Evolutionary conservation across 345 rosid species (phyloP).

Genomic region (Punica granatum): DNA sequence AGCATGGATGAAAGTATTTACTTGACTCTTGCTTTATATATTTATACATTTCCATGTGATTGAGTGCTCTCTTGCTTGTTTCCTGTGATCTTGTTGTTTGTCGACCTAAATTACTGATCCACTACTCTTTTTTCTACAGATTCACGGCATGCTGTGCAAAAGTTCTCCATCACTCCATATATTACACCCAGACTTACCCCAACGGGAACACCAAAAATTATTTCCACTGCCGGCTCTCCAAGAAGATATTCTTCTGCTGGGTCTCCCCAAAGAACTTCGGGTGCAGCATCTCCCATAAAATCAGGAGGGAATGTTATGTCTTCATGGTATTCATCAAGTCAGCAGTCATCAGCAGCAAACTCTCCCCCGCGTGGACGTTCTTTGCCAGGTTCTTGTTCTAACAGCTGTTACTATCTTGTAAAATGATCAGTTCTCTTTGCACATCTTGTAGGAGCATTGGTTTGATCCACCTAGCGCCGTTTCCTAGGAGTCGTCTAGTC

Average conservation of each 20-base stretch:
- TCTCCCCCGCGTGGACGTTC: constrained; percentile 80
- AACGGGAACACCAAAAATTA: constrained; percentile 64
- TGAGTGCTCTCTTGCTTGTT: neutral
- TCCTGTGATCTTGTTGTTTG: neutral
- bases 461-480: neutral
- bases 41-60: neutral
- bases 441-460: neutral
- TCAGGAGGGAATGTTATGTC: constrained; percentile 32
- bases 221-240: constrained; percentile 60
- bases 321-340: constrained; percentile 87
- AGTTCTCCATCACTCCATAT: constrained; percentile 67
- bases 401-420: neutral
- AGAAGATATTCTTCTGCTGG: constrained; percentile 60
- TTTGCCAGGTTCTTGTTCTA: constrained; percentile 46
- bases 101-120: neutral
- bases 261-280: constrained; percentile 63
- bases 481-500: neutral
- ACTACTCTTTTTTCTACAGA: constrained; percentile 27
- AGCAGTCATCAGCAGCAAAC: constrained; percentile 80
- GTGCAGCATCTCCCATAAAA: constrained; percentile 58
- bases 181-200: constrained; percentile 80
- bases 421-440: constrained; percentile 3
- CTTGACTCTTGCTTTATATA: constrained; percentile 3
- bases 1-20: constrained; percentile 48
- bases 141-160: constrained; percentile 43